These are phyloP conservation scores for Pseudogymnoascus sp. DNA, from an alignment of 2,329 filamentous ascomycete species.

Conservation along the genomic window DNA sequence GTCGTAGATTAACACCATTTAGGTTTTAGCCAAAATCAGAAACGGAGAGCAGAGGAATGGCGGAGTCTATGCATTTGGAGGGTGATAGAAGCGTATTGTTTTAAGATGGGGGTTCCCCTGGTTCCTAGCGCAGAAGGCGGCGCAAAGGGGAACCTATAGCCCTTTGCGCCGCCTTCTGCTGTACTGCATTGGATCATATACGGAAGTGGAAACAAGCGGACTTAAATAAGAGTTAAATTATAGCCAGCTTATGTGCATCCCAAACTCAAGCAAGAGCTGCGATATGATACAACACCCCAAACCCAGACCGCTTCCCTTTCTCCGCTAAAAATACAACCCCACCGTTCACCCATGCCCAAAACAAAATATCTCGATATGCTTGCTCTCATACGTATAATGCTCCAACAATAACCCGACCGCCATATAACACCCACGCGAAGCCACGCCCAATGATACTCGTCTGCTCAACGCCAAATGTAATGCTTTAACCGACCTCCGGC, in stretches of 20 bases:
- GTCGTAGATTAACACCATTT: not conserved
- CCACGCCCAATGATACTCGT: not conserved
- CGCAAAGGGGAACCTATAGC: not conserved
- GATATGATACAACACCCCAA: not conserved
- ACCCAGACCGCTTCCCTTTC: not conserved
- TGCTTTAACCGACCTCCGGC: not conserved
- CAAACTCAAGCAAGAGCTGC: not conserved
- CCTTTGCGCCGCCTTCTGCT: not conserved
- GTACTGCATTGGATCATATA: not conserved
- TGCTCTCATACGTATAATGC: not conserved
- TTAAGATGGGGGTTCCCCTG: not conserved
- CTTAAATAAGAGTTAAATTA: not conserved
- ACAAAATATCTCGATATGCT: not conserved
- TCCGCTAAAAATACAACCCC: not conserved
- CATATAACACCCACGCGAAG: not conserved
- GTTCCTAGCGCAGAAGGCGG: not conserved
- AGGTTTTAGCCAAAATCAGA: not conserved
- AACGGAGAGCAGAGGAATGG: not conserved
- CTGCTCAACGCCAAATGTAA: conserved; percentile 1
- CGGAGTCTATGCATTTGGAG: not conserved
- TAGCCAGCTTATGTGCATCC: not conserved
- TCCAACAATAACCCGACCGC: not conserved
- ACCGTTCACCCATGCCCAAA: not conserved
- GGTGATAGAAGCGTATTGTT: not conserved
- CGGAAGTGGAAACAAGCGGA: not conserved